Evolutionary conservation across 225 moss, liverwort and hornwort species (phyloP).

Genomic region (Thuidium tamariscinum): DNA sequence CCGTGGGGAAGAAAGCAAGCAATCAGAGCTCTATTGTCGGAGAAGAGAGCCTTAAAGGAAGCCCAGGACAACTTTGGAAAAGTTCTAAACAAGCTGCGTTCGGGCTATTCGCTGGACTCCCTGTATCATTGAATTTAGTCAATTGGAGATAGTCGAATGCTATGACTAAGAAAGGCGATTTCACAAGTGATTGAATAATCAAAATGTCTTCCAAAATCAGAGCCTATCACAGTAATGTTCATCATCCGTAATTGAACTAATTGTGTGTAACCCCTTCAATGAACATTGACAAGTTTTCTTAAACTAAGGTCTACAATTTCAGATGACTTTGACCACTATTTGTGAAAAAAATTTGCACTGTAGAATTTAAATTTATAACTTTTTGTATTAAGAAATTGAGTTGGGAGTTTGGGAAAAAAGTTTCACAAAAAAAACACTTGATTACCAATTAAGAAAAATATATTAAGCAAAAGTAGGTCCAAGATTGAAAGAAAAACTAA

Average conservation of each 20-base stretch:
- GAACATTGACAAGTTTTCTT: background rate
- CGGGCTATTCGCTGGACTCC: slow-evolving; percentile 32
- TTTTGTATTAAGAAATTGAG: too few species aligned
- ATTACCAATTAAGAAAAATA: too few species aligned
- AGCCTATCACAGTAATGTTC: too few species aligned
- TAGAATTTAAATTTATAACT: too few species aligned
- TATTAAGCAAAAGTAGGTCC: too few species aligned
- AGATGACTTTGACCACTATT: too few species aligned
- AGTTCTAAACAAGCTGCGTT: slow-evolving; percentile 26
- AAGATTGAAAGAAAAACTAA: too few species aligned
- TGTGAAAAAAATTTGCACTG: too few species aligned
- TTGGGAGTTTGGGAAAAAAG: too few species aligned
- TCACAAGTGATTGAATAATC: background rate
- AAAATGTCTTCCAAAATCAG: background rate
- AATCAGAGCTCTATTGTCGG: slow-evolving; percentile 64
- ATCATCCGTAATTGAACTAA: background rate
- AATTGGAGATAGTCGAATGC: background rate
- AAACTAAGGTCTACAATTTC: too few species aligned
- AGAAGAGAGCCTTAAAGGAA: slow-evolving; percentile 63
- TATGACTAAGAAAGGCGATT: background rate
- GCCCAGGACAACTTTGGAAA: slow-evolving; percentile 31
- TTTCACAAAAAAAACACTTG: too few species aligned
- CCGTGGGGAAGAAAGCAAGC: slow-evolving; percentile 78
- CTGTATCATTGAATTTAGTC: slow-evolving; percentile 14
- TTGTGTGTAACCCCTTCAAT: background rate